Percentiles rank a stretch among this genome's conserved stretches.
phyloP scores from a whole-genome alignment of 176 grass and related monocot species.

The Carex littledalei region DNA sequence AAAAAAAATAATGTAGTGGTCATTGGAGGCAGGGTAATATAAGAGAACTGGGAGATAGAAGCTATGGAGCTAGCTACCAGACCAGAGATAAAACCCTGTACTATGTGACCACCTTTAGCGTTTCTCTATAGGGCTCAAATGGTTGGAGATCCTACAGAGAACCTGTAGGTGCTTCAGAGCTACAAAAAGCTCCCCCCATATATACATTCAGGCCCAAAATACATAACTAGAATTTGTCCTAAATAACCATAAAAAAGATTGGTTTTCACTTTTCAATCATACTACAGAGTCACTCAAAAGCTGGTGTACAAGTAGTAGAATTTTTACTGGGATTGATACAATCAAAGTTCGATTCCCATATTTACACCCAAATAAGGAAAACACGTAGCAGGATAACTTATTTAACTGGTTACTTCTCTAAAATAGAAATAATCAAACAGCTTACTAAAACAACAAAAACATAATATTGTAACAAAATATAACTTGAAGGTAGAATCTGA shows the following conservation, averaged over 20 bases:
- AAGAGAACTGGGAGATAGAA: slow-evolving; percentile 24
- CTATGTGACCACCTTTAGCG: slow-evolving; percentile 54
- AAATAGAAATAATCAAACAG: neutral
- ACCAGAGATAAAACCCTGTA: slow-evolving; percentile 50
- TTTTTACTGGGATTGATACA: neutral
- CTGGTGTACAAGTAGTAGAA: neutral
- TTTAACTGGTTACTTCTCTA: neutral
- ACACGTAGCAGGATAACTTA: neutral
- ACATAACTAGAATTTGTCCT: neutral
- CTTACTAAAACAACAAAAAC: neutral
- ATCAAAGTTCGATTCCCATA: neutral
- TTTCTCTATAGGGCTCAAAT: slow-evolving; percentile 48
- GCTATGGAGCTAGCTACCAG: neutral
- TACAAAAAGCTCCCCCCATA: slow-evolving; percentile 56
- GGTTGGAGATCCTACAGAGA: slow-evolving; percentile 72
- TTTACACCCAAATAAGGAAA: neutral
- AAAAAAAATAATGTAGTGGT: slow-evolving; percentile 24
- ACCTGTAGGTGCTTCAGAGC: slow-evolving; percentile 78
- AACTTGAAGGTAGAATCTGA: neutral
- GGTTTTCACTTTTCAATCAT: neutral
- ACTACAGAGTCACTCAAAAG: neutral
- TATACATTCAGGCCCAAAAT: slow-evolving; percentile 37
- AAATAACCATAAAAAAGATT: neutral
- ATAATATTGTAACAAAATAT: neutral
- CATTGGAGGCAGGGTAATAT: slow-evolving; percentile 72